phyloP scores from a whole-genome alignment of 163 green algal genomes.

The Prototheca stagnorum region DNA sequence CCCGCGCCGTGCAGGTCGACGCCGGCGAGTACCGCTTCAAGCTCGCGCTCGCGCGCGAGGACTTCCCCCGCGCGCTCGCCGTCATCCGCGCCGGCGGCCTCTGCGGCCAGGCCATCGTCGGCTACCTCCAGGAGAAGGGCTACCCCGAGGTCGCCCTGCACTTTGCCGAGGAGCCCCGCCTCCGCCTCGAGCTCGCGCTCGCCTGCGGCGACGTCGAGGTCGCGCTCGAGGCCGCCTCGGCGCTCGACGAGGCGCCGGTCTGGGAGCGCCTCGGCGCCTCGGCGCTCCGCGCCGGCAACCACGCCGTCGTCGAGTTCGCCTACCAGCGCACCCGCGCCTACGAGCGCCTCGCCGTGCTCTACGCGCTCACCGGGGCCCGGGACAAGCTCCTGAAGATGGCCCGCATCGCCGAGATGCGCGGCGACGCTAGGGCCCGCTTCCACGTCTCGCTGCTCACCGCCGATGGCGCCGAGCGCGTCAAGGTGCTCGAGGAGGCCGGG shows the following conservation, averaged over 20 bases:
- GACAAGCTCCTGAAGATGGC: conserved; percentile 97
- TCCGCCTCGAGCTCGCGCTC: conserved; percentile 90
- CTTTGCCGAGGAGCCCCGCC: conserved; percentile 85
- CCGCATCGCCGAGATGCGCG: conserved; percentile 93
- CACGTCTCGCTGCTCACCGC: conserved; percentile 94
- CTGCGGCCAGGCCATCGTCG: conserved; percentile 92
- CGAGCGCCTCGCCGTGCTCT: conserved; percentile 95
- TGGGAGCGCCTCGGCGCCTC: conserved; percentile 90
- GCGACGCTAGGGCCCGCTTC: conserved; percentile 85
- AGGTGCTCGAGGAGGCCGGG: conserved; percentile 80
- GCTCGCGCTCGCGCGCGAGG: conserved; percentile 79
- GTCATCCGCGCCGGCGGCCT: conserved; percentile 81
- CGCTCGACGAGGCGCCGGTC: conserved; percentile 87
- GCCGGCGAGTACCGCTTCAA: conserved; percentile 97
- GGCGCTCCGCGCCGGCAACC: conserved; percentile 89
- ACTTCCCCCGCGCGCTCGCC: conserved; percentile 80
- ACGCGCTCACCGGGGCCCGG: conserved; percentile 86
- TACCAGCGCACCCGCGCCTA: conserved; percentile 99
- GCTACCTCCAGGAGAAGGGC: conserved; percentile 92
- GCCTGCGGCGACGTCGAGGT: conserved; percentile 94
- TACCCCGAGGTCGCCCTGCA: conserved; percentile 96
- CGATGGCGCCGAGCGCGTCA: conserved; percentile 64
- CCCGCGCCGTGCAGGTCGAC: conserved; percentile 72
- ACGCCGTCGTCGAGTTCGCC: conserved; percentile 93
- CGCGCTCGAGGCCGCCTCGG: conserved; percentile 72